Conservation (phyloP, 2,329 filamentous ascomycete genomes). For the Paramyrothecium roridum region DNA sequence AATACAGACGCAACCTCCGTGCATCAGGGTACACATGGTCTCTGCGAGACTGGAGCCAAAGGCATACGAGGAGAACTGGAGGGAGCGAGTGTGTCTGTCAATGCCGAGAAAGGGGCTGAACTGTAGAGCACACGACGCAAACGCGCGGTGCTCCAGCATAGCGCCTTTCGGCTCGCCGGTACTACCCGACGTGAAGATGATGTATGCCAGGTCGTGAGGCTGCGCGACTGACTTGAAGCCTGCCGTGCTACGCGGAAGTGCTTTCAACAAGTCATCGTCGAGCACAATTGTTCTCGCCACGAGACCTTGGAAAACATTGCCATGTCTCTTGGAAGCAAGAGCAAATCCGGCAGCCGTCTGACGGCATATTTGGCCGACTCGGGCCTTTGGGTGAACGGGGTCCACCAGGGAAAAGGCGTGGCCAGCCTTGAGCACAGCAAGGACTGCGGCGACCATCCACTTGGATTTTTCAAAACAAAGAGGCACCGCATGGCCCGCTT, state of each 20-base stretch:
- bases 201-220: constrained; percentile 4
- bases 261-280: neutral
- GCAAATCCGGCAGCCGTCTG: neutral
- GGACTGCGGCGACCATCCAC: neutral
- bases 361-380: neutral
- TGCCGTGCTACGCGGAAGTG: neutral
- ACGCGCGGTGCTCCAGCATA: constrained; percentile 5
- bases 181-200: constrained; percentile 17
- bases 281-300: neutral
- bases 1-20: constrained; percentile 13
- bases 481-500: neutral
- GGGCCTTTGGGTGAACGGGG: constrained; percentile 1
- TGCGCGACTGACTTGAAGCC: neutral
- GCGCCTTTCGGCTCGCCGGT: constrained; percentile 16
- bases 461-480: neutral
- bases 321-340: neutral
- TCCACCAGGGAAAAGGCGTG: constrained; percentile 6
- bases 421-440: neutral
- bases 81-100: constrained; percentile 1
- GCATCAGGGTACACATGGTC: constrained; percentile 7
- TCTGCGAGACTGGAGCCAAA: constrained; percentile 14
- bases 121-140: neutral
- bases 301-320: neutral
- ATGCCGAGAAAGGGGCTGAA: neutral
- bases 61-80: constrained; percentile 12